Conservation (phyloP, 78 protist species). For the Emiliania huxleyi region DNA sequence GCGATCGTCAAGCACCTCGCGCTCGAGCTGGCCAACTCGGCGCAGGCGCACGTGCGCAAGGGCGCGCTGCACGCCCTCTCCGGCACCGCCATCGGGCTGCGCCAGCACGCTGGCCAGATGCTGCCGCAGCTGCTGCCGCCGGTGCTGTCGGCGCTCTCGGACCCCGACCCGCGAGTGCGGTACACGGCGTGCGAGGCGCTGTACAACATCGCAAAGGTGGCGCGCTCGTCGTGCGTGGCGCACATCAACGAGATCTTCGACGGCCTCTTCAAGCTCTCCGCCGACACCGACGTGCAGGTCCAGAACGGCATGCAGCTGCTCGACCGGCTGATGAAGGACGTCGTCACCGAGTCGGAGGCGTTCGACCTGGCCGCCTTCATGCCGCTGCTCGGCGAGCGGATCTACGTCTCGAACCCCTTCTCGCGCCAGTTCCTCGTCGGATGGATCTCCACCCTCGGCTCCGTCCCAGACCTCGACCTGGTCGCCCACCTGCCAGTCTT, state of each 20-base stretch:
- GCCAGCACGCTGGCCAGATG: neutral
- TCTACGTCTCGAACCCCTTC: constrained; percentile 47
- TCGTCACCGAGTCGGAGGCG: constrained; percentile 74
- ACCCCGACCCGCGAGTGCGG: constrained; percentile 72
- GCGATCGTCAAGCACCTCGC: constrained; percentile 7
- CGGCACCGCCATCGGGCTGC: constrained; percentile 86
- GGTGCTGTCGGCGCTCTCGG: constrained; percentile 58
- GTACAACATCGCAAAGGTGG: constrained; percentile 88
- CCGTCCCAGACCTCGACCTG: constrained; percentile 68
- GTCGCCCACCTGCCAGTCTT: neutral
- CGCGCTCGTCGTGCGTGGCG: neutral
- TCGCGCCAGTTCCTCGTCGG: constrained; percentile 76
- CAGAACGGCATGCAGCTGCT: constrained; percentile 83
- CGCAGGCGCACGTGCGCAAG: constrained; percentile 64
- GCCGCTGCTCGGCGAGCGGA: constrained; percentile 67
- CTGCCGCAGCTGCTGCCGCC: constrained; percentile 72
- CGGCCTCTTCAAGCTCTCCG: constrained; percentile 81
- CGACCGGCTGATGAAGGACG: constrained; percentile 88
- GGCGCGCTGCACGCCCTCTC: constrained; percentile 94
- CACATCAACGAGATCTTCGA: constrained; percentile 85
- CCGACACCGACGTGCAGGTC: constrained; percentile 80
- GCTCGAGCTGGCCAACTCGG: constrained; percentile 22
- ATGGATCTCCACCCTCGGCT: constrained; percentile 77
- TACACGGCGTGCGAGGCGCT: constrained; percentile 95
- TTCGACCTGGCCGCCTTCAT: constrained; percentile 71